Evolutionary conservation across 2,329 filamentous ascomycete genomes (phyloP), one percentile per base, ranked within the genome.

Genomic region (Hymenoscyphus scutula): DNA sequence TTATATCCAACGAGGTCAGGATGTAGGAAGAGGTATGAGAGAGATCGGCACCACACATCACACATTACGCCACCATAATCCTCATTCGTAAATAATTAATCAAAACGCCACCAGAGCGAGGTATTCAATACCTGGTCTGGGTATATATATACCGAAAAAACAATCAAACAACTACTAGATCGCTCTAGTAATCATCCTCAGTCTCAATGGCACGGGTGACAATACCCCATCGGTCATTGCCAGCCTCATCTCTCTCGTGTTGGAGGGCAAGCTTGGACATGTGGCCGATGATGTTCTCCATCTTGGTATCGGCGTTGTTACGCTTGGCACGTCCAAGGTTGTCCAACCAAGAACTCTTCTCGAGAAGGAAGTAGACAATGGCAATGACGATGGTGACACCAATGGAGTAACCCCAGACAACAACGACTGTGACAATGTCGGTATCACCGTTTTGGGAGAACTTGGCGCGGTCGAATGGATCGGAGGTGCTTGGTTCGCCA

Each of bases 331-430:
- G 83, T 64, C 86, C 86, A 37, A 89, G 80, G 73, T 88, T 81
- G 73, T 85, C 81, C 65, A 88, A 80, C 78, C 79, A 82, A 37
- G 76, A 69, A 69, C 86, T 81, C 73, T 80, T 78, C 79, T 86
- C 86, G 67, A 88, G 80, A 53, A 86, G 74, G 75, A 80, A 84
- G 79, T 88, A 88, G 65, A 86, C 82, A 70, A 88, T 85, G 70
- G 85, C 85, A 68, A 87, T 84, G 76, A 88, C 80, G 71, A 88
- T 83, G 64, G 82, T 84, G 63, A 88, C 84, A 74, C 83, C 84
- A 65, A 88, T 85, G n/a, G 84, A 86, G 79, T 86, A 88, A 54
- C 78, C 78, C 85, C 86, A 88, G 72, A 88, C 77, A 66, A 87
- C 78, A 61, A 89, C 84, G 30, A 87, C 83, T 59, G 86, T 88